Evolutionary conservation across 140 eudicot species (phyloP), one percentile per base, ranked within the genome.

Genomic region (Bidens hawaiensis): DNA sequence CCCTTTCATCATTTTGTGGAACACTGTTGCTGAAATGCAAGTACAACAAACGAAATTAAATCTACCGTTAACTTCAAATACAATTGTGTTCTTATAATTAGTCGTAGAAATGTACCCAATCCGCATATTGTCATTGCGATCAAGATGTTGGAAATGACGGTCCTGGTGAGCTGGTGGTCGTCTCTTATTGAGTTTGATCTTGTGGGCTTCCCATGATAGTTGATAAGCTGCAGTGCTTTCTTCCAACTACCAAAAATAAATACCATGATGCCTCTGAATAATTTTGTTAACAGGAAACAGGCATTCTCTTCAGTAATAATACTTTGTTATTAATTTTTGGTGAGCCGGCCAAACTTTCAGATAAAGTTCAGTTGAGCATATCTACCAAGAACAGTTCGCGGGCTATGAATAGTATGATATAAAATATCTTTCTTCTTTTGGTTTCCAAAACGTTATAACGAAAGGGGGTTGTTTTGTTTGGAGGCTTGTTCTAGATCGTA

Each of bases 201-300:
- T 83, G 17, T 60, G 76, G 33, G 68, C 70, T 56, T 75, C 79
- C 85, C 82, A 77, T 54, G 85, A 71, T 50, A 79, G 17, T 23
- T 71, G 82, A 56, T 71, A 67, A 25, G 78, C 65, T 50, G 71
- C 76, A 51, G 18, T 65, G 12, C 43, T 53, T 72, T 74, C 89
- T 73, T 85, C 89, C 67, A 85, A 74, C 95, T 85, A 17, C 23
- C 17, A 30, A 45, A 15, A 28, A 23, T 24, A 22, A 52, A 70
- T 17, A 26, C 51, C 15, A 25, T 62, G 18, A 24, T 14, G 25
- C n/a, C n/a, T n/a, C n/a, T n/a, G n/a, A n/a, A n/a, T n/a, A n/a
- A n/a, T n/a, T n/a, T n/a, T n/a, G n/a, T n/a, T n/a, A n/a, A n/a
- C n/a, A n/a, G n/a, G n/a, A n/a, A n/a, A n/a, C n/a, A n/a, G n/a